Evolutionary conservation across 2,329 filamentous ascomycete genomes (phyloP).

Genomic region (Paraphaeosphaeria minitans): DNA sequence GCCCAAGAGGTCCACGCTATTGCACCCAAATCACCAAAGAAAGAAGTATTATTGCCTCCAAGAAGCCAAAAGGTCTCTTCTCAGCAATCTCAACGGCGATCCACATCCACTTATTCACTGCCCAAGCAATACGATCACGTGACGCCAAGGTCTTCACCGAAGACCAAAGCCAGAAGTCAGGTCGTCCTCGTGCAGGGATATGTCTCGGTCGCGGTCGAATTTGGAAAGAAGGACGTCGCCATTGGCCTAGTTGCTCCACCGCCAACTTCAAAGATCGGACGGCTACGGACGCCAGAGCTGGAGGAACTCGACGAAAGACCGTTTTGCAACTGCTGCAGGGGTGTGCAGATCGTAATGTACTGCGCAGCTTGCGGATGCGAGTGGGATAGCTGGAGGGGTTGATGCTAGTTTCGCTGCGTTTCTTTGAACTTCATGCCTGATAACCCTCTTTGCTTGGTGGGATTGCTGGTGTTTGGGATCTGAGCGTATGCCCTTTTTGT

Average conservation of each 20-base stretch:
- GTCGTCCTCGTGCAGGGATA: constrained; percentile 23
- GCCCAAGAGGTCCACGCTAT: constrained; percentile 7
- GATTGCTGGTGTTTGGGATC: neutral
- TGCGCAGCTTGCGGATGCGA: constrained; percentile 26
- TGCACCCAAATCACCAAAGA: neutral
- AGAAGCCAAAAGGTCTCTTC: neutral
- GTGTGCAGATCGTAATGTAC: constrained; percentile 18
- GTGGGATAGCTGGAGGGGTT: constrained; percentile 5
- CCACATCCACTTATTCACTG: neutral
- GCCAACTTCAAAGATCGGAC: constrained; percentile 34
- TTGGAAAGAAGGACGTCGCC: neutral
- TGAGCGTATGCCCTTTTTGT: neutral
- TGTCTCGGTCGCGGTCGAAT: neutral
- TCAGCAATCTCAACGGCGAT: neutral
- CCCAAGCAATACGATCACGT: constrained; percentile 4
- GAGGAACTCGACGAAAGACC: constrained; percentile 28
- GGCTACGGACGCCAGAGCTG: constrained; percentile 44
- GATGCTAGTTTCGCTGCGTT: neutral
- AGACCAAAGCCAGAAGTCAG: constrained; percentile 17
- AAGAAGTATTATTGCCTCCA: neutral
- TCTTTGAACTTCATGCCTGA: neutral
- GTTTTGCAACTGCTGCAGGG: constrained; percentile 42
- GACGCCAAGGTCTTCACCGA: constrained; percentile 5
- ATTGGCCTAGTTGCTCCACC: constrained; percentile 27
- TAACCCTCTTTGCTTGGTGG: neutral